These are phyloP conservation scores for Colletotrichum destructivum DNA, from an alignment of 2,329 filamentous ascomycete species.

Conservation along the genomic window DNA sequence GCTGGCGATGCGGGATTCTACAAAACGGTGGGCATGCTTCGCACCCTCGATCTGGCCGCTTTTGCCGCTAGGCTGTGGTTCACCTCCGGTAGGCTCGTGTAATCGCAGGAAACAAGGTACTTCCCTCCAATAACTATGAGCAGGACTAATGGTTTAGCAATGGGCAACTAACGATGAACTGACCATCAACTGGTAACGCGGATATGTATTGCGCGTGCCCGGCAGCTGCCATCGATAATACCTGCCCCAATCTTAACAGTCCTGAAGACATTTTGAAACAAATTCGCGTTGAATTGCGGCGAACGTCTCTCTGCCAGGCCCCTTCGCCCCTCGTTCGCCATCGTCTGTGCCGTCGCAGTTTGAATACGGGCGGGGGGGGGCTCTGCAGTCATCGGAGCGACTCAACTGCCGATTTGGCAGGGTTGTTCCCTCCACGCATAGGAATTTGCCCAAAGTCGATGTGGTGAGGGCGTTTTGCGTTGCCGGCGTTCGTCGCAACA, in stretches of 20 bases:
- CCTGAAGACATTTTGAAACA: neutral
- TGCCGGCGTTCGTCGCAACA: neutral
- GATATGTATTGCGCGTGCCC: neutral
- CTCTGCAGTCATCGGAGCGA: neutral
- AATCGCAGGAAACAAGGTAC: conserved; percentile 5
- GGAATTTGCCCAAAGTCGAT: neutral
- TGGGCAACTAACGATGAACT: neutral
- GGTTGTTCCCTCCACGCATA: neutral
- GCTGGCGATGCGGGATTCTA: conserved; percentile 2
- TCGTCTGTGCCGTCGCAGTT: neutral
- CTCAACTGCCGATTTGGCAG: neutral
- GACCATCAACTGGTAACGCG: neutral
- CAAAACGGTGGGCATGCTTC: conserved; percentile 18
- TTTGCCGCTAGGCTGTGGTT: neutral
- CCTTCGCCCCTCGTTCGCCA: neutral
- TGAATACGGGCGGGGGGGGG: neutral
- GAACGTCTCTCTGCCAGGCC: neutral
- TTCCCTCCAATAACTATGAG: neutral
- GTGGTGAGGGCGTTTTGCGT: neutral
- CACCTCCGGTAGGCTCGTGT: neutral
- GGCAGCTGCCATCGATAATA: neutral
- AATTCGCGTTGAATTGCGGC: neutral
- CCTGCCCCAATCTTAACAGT: neutral
- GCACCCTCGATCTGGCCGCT: neutral
- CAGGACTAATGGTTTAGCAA: conserved; percentile 8